Evolutionary conservation across 805 yeast species (phyloP).

Genomic region (Vanderwaltozyma polyspora): DNA sequence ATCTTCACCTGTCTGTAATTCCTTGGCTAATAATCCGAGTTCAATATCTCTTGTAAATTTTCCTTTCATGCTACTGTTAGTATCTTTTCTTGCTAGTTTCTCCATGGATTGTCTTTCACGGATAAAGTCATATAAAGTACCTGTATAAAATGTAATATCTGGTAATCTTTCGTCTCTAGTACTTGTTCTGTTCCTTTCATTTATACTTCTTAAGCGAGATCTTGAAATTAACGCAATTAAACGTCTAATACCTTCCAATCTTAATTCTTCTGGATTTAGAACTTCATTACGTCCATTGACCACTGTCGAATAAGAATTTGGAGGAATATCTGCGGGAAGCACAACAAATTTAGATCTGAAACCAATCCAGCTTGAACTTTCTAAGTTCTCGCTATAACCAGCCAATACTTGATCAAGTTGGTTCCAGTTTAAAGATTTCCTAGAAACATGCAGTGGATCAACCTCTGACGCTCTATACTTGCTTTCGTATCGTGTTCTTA

Average conservation of each 20-base stretch:
- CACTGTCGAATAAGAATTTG: slow-evolving; percentile 31
- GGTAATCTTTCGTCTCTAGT: slow-evolving; percentile 45
- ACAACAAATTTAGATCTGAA: slow-evolving; percentile 76
- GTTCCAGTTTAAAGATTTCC: slow-evolving; percentile 71
- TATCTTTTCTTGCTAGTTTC: slow-evolving; percentile 24
- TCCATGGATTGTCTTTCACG: slow-evolving; percentile 36
- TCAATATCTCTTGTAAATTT: slow-evolving; percentile 40
- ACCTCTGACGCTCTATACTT: slow-evolving; percentile 48
- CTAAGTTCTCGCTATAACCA: slow-evolving; percentile 68
- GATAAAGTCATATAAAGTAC: slow-evolving; percentile 61
- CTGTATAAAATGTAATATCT: slow-evolving; percentile 80
- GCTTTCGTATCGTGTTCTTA: slow-evolving; percentile 71
- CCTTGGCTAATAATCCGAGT: slow-evolving; percentile 44
- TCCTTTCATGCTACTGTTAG: slow-evolving; percentile 23
- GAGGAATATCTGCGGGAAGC: slow-evolving; percentile 64
- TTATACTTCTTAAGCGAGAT: slow-evolving; percentile 37
- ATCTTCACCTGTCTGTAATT: slow-evolving; percentile 46
- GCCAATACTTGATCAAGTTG: slow-evolving; percentile 84
- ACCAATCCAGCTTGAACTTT: slow-evolving; percentile 40
- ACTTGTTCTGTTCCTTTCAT: slow-evolving; percentile 27
- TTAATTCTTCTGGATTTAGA: slow-evolving; percentile 71
- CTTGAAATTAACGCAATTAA: slow-evolving; percentile 53
- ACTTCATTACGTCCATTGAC: slow-evolving; percentile 44
- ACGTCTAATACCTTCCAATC: slow-evolving; percentile 80
- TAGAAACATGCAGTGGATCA: slow-evolving; percentile 42